Base-by-base conservation (phyloP, 73 alveolate genomes). In the Durusdinium trenchii region DNA sequence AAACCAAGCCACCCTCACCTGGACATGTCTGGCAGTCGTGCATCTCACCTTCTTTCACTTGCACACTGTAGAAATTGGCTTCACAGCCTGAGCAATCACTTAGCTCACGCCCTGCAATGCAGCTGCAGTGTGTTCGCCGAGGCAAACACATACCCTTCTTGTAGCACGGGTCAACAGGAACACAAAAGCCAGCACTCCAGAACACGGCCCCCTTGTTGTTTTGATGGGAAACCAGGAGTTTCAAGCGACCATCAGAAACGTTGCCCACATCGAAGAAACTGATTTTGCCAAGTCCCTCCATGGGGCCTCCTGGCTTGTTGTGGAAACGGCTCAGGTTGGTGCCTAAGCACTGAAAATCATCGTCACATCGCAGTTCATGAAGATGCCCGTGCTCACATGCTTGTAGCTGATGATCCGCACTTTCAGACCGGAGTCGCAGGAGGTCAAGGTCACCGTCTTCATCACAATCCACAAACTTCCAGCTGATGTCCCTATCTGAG, bases 381-480 rank as follows among this genome's bases (percentile, higher is more conserved):
- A 79, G 2, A 28, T 43, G 35, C 47, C 38, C 79, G 43, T 85
- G 79, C 43, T 85, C 94, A 61, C 94, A 85, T 20, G 79, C 94
- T 79, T 52, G 79, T 52, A 48, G 69, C 32, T 48, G 93, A 18
- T 14, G 23, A 0, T 78, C 23, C 7, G 6, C 18, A 30, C 48
- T 38, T 10, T 36, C n/a, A 36, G 67, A 54, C 42, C 42, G 35
- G 30, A 78, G 14, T 4, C 46, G 93, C 16, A 85, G 28, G 40
- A 85, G 14, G 45, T 85, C 94, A 4, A 85, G 20, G 67, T 85
- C 94, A 1, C 94, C 94, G 54, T 85, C 94, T 30, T 28, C 94
- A 54, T 85, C 94, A 42, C 94, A 85, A 40, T 85, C 94, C 57
- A 85, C n/a, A 30, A 85, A 85, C 0, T 54, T 57, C 94, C 94